Base-by-base conservation (phyloP, 768 basidiomycete species). In the Lactarius deliciosus region DNA sequence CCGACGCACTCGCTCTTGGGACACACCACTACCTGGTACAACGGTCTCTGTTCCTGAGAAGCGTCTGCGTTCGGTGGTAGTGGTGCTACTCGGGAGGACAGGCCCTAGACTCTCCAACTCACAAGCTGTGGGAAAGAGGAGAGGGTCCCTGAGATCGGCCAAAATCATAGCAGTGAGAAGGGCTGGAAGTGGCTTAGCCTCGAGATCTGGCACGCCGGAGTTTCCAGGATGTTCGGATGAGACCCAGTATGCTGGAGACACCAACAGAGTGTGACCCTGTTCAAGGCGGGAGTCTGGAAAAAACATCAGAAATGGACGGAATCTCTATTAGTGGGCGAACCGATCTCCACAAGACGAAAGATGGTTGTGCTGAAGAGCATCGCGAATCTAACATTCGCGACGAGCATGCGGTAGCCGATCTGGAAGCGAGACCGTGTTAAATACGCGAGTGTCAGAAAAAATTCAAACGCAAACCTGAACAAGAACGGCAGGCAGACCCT, bases 341-440 rank as follows among this genome's bases (percentile, higher is more conserved):
- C 59, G 5, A 65, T 65, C 32, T 65, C 64, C 32, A 43, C 64
- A 34, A 65, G 30, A 18, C 64, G 64, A 61, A 65, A 65, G 0
- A 53, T 30, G 30, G 55, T 22, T 4, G 59, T 55, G 20, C 64
- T 60, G 53, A 65, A 65, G 34, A 65, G 64, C 20, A 65, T 34
- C 1, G 53, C 64, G 43, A 65, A 65, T 25, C 64, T 43, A 16
- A 65, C 53, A 10, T 61, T 56, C n/a, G 53, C 59, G 13, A 22
- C 30, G 41, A 60, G 64, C 64, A 65, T 65, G 41, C 64, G 64
- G 25, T 59, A 59, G 53, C 64, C 59, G 10, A 65, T 10, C 64
- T 65, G n/a, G 7, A 61, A 9, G 20, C 2, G 54, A 34, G 2
- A 36, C 22, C 2, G 7, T 34, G 5, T 13, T 60, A 6, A 56